phyloP scores from a whole-genome alignment of 306 rosid genomes.

The Psophocarpus tetragonolobus region DNA sequence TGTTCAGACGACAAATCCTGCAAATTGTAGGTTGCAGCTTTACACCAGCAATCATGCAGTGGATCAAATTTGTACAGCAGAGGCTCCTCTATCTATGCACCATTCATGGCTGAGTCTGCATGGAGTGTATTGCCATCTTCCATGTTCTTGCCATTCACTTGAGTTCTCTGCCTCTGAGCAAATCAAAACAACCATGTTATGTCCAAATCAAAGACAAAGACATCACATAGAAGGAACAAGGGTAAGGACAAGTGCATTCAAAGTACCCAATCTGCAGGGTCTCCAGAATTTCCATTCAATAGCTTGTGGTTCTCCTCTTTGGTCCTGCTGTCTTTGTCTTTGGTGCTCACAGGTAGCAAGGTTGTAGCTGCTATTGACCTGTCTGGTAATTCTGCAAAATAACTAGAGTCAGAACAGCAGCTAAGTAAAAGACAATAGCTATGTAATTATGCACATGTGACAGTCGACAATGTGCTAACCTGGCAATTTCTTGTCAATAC shows the following conservation, averaged over 20 bases:
- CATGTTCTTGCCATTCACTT: slow-evolving; percentile 79
- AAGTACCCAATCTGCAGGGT: slow-evolving; percentile 87
- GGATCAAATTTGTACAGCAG: slow-evolving; percentile 41
- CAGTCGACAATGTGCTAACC: slow-evolving; percentile 61
- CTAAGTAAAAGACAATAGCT: slow-evolving; percentile 22
- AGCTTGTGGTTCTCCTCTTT: slow-evolving; percentile 94
- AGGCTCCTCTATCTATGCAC: slow-evolving; percentile 49
- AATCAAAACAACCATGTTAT: slow-evolving; percentile 23
- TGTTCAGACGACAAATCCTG: slow-evolving; percentile 32
- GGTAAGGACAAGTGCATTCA: slow-evolving; percentile 25
- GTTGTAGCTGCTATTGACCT: slow-evolving; percentile 63
- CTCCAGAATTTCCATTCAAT: slow-evolving; percentile 82
- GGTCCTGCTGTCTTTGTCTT: slow-evolving; percentile 71
- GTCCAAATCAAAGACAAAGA: slow-evolving; percentile 31
- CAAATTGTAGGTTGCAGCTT: slow-evolving; percentile 37
- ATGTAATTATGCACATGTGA: background rate
- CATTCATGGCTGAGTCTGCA: slow-evolving; percentile 69
- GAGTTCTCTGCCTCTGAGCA: slow-evolving; percentile 91
- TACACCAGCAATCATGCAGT: slow-evolving; percentile 37
- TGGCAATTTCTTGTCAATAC: slow-evolving; percentile 77
- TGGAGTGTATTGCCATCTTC: slow-evolving; percentile 79
- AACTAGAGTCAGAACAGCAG: slow-evolving; percentile 35
- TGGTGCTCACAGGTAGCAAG: slow-evolving; percentile 68
- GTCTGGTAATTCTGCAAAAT: slow-evolving; percentile 80
- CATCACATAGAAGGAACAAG: slow-evolving; percentile 18